Base-by-base conservation (phyloP, 768 basidiomycete species). In the Rhodocollybia butyracea region DNA sequence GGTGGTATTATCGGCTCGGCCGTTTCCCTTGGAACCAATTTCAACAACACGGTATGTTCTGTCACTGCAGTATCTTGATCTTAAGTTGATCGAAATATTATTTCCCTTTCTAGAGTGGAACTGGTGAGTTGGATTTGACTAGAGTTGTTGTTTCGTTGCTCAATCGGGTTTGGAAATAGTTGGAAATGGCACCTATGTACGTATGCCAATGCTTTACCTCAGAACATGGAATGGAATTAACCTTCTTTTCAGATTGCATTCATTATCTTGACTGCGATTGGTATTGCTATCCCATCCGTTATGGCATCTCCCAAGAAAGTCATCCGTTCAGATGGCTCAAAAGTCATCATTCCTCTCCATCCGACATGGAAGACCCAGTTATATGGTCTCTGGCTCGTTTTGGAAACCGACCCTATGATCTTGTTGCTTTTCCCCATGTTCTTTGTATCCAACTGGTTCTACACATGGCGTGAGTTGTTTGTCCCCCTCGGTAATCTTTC, bases 401-500 rank as follows among this genome's bases (percentile, higher is more conserved):
- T 94, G 41, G 78, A 72, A 54, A 85, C 80, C 12, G 91, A 93
- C 63, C 88, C 88, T 0, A 74, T 77, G 70, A 82, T 94, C 61
- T 57, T 91, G 15, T 71, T 90, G 3, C 77, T 92, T 19, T 89
- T 93, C 74, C 91, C 91, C 12, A 88, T 92, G 85, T 91, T 92
- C 70, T 82, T 91, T 53, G 82, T 87, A 7, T 87, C 85, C 39
- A 91, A 91, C 67, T 91, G 87, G 81, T 91, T 91, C 71, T 91
- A 91, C 64, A 86, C 89, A 2, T 91, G 88, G 88, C 89, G 88
- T 89, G 57, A 64, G 85, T 67, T 32, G 48, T 22, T 46, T 21
- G n/a, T 46, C 19, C 13, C n/a, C 22, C 4, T 17, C 26, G 40
- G 2, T 41, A 17, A 31, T 39, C 30, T 21, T 47, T 30, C 55